phyloP scores from a whole-genome alignment of 2,329 filamentous ascomycete species.

The Paraphaeosphaeria sporulosa region DNA sequence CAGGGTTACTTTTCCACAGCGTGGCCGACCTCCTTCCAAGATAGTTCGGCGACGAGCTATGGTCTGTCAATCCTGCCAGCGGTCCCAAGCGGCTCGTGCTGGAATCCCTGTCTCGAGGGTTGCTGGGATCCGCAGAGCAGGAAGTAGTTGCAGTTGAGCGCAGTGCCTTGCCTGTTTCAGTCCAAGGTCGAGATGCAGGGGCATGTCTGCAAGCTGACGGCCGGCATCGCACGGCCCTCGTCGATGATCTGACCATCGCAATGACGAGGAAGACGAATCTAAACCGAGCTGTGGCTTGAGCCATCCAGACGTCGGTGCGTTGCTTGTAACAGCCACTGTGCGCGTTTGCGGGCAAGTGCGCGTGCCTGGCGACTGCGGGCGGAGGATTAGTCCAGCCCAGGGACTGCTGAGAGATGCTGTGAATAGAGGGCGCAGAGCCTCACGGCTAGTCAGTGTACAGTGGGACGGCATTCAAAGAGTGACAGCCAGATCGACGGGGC shows the following conservation, averaged over 20 bases:
- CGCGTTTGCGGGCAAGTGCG: background rate
- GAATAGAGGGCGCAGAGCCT: slow-evolving; percentile 2
- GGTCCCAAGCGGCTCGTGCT: slow-evolving; percentile 24
- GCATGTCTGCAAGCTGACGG: slow-evolving; percentile 39
- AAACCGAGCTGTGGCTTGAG: slow-evolving; percentile 35
- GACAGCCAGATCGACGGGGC: slow-evolving; percentile 2
- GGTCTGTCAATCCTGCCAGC: slow-evolving; percentile 23
- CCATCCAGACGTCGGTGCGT: slow-evolving; percentile 26
- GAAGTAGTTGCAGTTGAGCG: slow-evolving; percentile 24
- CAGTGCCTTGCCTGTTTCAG: slow-evolving; percentile 41
- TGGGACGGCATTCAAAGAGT: slow-evolving; percentile 11
- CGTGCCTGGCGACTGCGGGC: slow-evolving; percentile 2
- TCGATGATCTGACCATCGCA: slow-evolving; percentile 26
- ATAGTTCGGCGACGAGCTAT: slow-evolving; percentile 27
- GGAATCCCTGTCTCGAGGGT: slow-evolving; percentile 23
- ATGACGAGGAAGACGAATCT: slow-evolving; percentile 26
- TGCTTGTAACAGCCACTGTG: slow-evolving; percentile 26
- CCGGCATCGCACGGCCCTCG: slow-evolving; percentile 23
- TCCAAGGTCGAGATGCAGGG: slow-evolving; percentile 32
- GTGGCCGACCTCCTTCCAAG: slow-evolving; percentile 28
- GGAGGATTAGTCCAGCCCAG: slow-evolving; percentile 6
- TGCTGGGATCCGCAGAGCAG: slow-evolving; percentile 25
- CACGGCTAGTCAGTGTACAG: background rate
- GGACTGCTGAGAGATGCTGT: background rate
- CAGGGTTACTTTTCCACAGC: slow-evolving; percentile 28